Conservation (phyloP, 345 rosid species). For the Jatropha curcas region DNA sequence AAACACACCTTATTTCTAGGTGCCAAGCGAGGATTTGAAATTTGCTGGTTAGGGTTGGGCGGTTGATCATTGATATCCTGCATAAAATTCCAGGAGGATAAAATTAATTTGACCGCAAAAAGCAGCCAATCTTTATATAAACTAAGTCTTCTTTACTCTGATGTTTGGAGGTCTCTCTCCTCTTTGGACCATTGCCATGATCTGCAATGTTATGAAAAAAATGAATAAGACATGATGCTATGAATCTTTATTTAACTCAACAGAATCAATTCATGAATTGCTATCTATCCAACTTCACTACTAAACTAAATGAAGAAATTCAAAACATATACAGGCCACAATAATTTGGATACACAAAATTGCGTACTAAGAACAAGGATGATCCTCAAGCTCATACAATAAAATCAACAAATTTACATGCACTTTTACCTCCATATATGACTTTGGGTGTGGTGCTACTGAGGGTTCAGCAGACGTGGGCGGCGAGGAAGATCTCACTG, state of each 20-base stretch:
- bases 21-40: conserved; percentile 65
- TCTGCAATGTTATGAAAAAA: conserved; percentile 45
- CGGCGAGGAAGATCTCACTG: conserved; percentile 82
- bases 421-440: conserved; percentile 80
- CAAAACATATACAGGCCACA: not conserved
- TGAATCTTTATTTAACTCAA: conserved; percentile 5
- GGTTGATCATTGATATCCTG: conserved; percentile 93
- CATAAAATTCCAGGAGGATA: conserved; percentile 25
- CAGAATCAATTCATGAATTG: not conserved
- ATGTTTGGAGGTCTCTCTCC: conserved; percentile 94
- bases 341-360: not conserved
- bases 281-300: not conserved
- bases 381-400: not conserved
- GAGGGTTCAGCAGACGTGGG: conserved; percentile 57
- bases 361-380: not conserved
- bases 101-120: conserved; percentile 19
- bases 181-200: conserved; percentile 90
- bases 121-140: conserved; percentile 13
- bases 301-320: not conserved
- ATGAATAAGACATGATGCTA: conserved; percentile 4
- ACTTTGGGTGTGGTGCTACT: conserved; percentile 75
- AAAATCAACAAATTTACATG: not conserved
- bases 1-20: conserved; percentile 83
- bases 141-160: conserved; percentile 46
- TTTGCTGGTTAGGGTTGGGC: conserved; percentile 77